Percentiles rank a stretch among this genome's conserved stretches.
Evolutionary conservation across 106 monocot genomes (phyloP).

Genomic region (Dactylorhiza incarnata): DNA sequence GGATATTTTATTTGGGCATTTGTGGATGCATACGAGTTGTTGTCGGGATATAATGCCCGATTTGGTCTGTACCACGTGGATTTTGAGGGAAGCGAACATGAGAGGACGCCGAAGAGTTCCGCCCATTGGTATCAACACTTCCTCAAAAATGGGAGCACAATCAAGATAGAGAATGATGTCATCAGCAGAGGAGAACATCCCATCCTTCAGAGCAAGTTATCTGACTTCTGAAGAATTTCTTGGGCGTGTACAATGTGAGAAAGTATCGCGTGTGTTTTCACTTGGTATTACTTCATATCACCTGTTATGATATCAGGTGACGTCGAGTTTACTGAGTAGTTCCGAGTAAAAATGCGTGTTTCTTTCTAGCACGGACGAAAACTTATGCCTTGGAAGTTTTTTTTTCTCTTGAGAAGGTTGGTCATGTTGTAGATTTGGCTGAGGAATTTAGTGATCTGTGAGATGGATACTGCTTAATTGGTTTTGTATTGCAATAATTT

Average conservation of each 20-base stretch:
- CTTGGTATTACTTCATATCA: too few species aligned
- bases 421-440: background rate
- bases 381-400: background rate
- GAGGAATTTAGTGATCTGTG: background rate
- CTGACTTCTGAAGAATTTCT: background rate
- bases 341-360: too few species aligned
- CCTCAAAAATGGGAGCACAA: slow-evolving; percentile 12
- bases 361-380: too few species aligned
- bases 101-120: slow-evolving; percentile 34
- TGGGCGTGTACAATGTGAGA: too few species aligned
- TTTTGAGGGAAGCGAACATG: slow-evolving; percentile 24
- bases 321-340: too few species aligned
- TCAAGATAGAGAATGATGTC: background rate
- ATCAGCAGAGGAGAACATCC: too few species aligned
- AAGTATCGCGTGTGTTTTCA: too few species aligned
- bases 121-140: slow-evolving; percentile 47
- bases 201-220: background rate
- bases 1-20: slow-evolving; percentile 55
- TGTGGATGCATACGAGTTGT: slow-evolving; percentile 40
- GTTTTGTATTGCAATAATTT: background rate
- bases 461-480: background rate
- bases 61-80: slow-evolving; percentile 41
- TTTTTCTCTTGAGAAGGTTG: background rate
- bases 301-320: too few species aligned
- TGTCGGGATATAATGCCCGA: slow-evolving; percentile 16